Evolutionary conservation across 495 filamentous ascomycete species (phyloP).

Genomic region (Daldinia loculata): DNA sequence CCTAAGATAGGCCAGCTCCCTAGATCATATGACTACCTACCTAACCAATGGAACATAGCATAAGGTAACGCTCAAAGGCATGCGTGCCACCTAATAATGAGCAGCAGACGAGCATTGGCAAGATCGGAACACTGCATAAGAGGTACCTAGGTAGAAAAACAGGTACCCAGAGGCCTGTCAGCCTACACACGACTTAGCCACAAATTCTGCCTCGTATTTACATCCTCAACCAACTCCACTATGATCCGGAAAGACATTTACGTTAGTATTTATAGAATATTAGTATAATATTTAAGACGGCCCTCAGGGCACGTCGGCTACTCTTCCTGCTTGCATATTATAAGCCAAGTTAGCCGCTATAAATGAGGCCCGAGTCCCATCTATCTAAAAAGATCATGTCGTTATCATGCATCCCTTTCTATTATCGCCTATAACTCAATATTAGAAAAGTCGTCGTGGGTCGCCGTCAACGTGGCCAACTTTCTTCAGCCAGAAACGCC

Average conservation of each 20-base stretch:
- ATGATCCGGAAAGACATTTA: not conserved
- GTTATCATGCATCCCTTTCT: slow-evolving; percentile 30
- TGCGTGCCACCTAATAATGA: not conserved
- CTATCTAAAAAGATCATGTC: slow-evolving; percentile 20
- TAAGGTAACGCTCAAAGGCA: not conserved
- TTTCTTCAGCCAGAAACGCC: slow-evolving; percentile 32
- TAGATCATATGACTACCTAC: not conserved
- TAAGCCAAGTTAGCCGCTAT: slow-evolving; percentile 8
- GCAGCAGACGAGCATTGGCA: not conserved
- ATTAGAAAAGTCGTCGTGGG: slow-evolving; percentile 27
- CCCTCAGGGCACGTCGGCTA: slow-evolving; percentile 7
- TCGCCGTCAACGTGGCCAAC: slow-evolving; percentile 19
- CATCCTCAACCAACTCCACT: not conserved
- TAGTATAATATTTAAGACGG: slow-evolving; percentile 24
- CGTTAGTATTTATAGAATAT: slow-evolving; percentile 3
- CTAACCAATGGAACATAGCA: not conserved
- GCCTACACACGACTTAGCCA: not conserved
- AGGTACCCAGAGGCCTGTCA: too few relatives aligned
- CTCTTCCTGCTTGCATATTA: slow-evolving; percentile 14
- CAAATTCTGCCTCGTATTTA: not conserved
- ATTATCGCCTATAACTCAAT: slow-evolving; percentile 29
- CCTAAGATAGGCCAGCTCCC: not conserved
- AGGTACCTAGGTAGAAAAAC: not conserved
- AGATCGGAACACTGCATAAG: not conserved
- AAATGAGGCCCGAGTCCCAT: slow-evolving; percentile 2